Conservation (phyloP, 257 asterid genomes). For the Solanum chaucha region DNA sequence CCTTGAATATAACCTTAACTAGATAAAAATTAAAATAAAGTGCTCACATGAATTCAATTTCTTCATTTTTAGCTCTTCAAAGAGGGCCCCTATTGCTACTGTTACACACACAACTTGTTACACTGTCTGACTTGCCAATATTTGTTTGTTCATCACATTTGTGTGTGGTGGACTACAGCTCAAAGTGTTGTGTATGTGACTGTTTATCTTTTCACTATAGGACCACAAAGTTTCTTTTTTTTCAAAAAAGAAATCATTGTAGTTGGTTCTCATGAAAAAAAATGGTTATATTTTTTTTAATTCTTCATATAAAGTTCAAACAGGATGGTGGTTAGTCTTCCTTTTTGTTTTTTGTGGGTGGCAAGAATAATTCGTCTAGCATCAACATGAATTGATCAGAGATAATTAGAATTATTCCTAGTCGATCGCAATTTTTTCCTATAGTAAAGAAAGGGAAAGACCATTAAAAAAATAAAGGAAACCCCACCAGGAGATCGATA, state of each 20-base stretch:
- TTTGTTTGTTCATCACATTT: background rate
- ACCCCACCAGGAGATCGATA: background rate
- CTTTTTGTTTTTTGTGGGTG: background rate
- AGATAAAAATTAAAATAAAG: conserved; percentile 13
- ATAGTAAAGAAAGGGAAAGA: background rate
- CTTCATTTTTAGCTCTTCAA: background rate
- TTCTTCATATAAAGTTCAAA: background rate
- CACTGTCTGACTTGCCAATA: conserved; percentile 5
- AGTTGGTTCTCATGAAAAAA: background rate
- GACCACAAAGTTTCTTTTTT: background rate
- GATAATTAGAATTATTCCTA: background rate
- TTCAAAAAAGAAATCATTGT: background rate
- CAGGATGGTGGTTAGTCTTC: background rate
- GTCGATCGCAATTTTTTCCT: too few species aligned
- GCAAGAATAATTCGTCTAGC: background rate
- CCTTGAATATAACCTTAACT: conserved; percentile 33
- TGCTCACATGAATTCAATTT: background rate
- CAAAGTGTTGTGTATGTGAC: background rate
- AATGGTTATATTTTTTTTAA: background rate
- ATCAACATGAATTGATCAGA: background rate
- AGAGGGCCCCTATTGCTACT: background rate
- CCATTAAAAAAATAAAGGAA: too few species aligned
- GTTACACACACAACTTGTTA: background rate
- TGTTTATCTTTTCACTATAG: background rate
- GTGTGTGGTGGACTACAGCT: background rate